phyloP scores from a whole-genome alignment of 208 protist genomes.

The Acanthamoeba healyi region DNA sequence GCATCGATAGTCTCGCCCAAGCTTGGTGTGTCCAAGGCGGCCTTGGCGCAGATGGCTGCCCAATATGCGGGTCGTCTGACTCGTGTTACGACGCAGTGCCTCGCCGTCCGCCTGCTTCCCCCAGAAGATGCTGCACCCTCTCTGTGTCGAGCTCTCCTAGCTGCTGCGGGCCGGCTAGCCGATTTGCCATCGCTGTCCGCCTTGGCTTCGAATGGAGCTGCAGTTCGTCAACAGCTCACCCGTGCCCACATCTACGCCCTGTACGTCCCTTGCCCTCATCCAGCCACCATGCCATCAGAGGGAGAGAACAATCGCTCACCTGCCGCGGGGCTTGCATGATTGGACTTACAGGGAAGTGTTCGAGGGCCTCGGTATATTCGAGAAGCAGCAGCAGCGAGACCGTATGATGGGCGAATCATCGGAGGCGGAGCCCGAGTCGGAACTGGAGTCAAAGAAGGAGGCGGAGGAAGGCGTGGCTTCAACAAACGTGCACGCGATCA shows the following conservation, averaged over 20 bases:
- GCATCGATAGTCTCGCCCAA: background rate
- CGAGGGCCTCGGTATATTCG: slow-evolving; percentile 28
- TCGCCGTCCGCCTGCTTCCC: background rate
- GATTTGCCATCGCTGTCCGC: background rate
- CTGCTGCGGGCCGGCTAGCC: background rate
- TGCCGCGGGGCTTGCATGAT: no score
- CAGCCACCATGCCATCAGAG: background rate
- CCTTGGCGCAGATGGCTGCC: background rate
- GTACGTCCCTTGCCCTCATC: background rate
- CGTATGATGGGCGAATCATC: background rate
- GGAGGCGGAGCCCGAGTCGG: background rate
- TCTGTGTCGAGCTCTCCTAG: background rate
- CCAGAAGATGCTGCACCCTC: background rate
- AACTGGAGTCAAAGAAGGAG: background rate
- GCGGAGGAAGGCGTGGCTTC: background rate
- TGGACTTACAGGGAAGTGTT: background rate
- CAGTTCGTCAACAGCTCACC: background rate
- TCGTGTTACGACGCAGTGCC: background rate
- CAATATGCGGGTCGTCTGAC: background rate
- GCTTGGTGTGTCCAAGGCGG: background rate
- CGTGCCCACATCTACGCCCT: slow-evolving; percentile 4
- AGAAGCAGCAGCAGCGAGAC: slow-evolving; percentile 38
- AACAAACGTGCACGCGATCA: background rate
- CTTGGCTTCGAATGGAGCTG: background rate
- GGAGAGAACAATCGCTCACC: background rate